These are phyloP conservation scores for Tolypocladium pustulatum DNA, from an alignment of 2,329 filamentous ascomycete species.

Conservation along the genomic window DNA sequence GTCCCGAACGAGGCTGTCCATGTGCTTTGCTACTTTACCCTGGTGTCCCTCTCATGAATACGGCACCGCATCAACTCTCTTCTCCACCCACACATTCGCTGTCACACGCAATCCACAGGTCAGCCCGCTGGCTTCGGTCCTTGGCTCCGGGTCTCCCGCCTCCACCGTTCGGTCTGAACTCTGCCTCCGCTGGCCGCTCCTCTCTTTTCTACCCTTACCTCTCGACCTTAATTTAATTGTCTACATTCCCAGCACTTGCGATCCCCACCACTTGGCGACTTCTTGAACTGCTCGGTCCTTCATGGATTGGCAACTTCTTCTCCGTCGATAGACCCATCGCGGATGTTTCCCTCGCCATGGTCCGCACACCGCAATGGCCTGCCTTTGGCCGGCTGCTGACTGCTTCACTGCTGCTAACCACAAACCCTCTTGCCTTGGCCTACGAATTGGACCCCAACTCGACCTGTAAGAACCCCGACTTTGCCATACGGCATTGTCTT, in stretches of 20 bases:
- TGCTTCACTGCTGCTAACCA: constrained; percentile 12
- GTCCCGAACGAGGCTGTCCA: neutral
- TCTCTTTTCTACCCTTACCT: neutral
- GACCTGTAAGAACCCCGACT: constrained; percentile 14
- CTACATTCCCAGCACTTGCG: neutral
- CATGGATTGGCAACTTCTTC: constrained; percentile 4
- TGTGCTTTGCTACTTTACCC: neutral
- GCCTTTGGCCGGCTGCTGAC: constrained; percentile 11
- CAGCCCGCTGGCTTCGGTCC: neutral
- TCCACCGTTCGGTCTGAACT: neutral
- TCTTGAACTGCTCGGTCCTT: neutral
- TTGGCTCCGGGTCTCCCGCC: neutral
- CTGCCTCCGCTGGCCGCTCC: neutral
- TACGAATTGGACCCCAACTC: constrained; percentile 27
- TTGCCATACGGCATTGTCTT: neutral
- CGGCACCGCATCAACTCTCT: neutral
- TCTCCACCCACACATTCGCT: constrained; percentile 6
- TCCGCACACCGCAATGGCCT: constrained; percentile 4
- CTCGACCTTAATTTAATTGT: neutral
- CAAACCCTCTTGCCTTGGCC: constrained; percentile 15
- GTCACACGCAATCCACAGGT: neutral
- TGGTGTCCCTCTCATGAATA: neutral
- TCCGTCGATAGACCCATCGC: constrained; percentile 1
- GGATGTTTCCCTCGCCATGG: constrained; percentile 8
- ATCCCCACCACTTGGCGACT: neutral